Percentiles rank a stretch among this genome's conserved stretches.
These are phyloP conservation scores for Chlamydomonas schloesseri DNA, from an alignment of 139 green algal species.

Conservation along the genomic window DNA sequence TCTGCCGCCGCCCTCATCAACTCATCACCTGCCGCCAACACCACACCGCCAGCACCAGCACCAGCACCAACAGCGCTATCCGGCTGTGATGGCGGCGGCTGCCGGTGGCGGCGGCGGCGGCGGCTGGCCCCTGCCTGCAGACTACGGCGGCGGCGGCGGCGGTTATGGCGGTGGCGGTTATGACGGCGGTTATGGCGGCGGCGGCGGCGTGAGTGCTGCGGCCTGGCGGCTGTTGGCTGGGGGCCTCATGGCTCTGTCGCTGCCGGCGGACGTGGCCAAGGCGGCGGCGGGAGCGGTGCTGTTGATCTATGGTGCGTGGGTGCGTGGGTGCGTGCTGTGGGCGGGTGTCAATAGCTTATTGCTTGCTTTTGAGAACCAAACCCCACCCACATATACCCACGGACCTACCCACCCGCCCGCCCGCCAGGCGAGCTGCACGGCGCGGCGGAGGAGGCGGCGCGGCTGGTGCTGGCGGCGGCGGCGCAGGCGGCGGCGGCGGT, in stretches of 20 bases:
- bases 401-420: neutral
- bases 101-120: too few species aligned
- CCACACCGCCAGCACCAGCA: too few species aligned
- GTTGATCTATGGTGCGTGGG: constrained; percentile 24
- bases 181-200: neutral
- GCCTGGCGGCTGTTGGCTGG: neutral
- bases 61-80: too few species aligned
- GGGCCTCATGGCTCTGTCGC: neutral
- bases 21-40: too few species aligned
- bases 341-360: too few species aligned
- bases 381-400: neutral
- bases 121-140: too few species aligned
- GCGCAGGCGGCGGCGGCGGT: constrained; percentile 18
- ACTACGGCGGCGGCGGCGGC: neutral
- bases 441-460: constrained; percentile 18
- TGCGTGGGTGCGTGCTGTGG: neutral
- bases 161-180: neutral
- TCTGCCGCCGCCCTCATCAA: too few species aligned
- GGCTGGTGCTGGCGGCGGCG: constrained; percentile 17
- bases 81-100: neutral
- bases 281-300: neutral
- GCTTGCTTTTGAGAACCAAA: neutral
- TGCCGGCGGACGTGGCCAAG: neutral
- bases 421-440: constrained; percentile 26
- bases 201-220: neutral